These are phyloP conservation scores for Agrocybe pediades DNA, from an alignment of 768 basidiomycete species.

Conservation along the genomic window DNA sequence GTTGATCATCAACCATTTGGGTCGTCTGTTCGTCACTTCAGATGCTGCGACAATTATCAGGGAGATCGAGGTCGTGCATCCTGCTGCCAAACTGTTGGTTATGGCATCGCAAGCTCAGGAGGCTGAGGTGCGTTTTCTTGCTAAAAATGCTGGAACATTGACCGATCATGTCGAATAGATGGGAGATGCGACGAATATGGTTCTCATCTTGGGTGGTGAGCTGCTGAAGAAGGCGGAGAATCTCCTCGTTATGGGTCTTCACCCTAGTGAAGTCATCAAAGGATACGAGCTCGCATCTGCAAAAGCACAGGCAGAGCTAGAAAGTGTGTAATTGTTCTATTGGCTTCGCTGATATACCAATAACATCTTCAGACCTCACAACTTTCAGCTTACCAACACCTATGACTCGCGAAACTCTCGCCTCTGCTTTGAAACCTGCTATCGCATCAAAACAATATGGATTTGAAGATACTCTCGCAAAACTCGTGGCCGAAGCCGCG, in stretches of 20 bases:
- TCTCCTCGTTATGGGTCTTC: slow-evolving; percentile 93
- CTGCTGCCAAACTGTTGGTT: slow-evolving; percentile 97
- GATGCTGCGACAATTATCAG: slow-evolving; percentile 99
- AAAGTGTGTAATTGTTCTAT: slow-evolving; percentile 60
- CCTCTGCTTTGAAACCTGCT: slow-evolving; percentile 81
- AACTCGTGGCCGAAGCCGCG: slow-evolving; percentile 91
- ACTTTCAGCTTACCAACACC: slow-evolving; percentile 71
- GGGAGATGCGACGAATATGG: slow-evolving; percentile 97
- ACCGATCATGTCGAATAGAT: slow-evolving; percentile 51
- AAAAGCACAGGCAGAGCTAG: slow-evolving; percentile 86
- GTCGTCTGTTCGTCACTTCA: slow-evolving; percentile 93
- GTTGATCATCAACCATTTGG: slow-evolving; percentile 96
- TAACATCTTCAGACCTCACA: slow-evolving; percentile 57
- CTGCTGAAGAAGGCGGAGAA: slow-evolving; percentile 91
- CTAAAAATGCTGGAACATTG: neutral
- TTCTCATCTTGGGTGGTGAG: slow-evolving; percentile 94
- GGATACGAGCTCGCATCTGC: slow-evolving; percentile 91
- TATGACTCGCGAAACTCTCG: slow-evolving; percentile 67
- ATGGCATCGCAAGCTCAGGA: slow-evolving; percentile 99
- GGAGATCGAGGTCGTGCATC: slow-evolving; percentile 98
- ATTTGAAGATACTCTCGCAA: slow-evolving; percentile 78
- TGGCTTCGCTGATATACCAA: slow-evolving; percentile 3
- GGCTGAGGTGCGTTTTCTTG: slow-evolving; percentile 64
- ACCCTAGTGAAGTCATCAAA: slow-evolving; percentile 93
- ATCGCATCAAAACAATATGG: slow-evolving; percentile 99